These are phyloP conservation scores for Scleroderma bovista DNA, from an alignment of 768 basidiomycete genomes.

Conservation along the genomic window DNA sequence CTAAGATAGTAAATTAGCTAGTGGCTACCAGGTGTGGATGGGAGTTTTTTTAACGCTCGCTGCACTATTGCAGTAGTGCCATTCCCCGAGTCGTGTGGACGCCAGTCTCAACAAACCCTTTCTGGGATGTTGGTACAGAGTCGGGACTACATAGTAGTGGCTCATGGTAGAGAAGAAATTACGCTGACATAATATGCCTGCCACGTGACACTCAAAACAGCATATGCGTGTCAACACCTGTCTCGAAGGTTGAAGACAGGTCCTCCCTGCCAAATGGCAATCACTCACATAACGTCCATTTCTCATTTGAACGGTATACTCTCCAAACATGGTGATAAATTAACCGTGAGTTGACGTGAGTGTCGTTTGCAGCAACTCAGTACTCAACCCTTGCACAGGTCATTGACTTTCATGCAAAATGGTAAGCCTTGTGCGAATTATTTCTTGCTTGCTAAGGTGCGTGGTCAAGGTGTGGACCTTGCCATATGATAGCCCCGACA, in stretches of 20 bases:
- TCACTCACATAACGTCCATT: conserved; percentile 58
- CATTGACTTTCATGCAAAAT: conserved; percentile 83
- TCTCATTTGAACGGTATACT: conserved; percentile 58
- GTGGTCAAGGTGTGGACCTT: conserved; percentile 72
- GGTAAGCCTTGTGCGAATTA: conserved; percentile 37
- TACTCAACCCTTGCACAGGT: conserved; percentile 40
- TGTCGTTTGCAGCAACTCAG: background rate
- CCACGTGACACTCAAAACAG: background rate
- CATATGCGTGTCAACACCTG: background rate
- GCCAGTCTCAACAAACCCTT: no score
- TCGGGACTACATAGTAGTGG: no score
- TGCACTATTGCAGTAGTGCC: no score
- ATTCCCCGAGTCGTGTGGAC: no score
- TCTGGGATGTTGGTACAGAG: no score
- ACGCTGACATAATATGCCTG: no score
- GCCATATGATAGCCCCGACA: conserved; percentile 74
- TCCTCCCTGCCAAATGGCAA: conserved; percentile 37
- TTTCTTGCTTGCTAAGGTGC: conserved; percentile 7
- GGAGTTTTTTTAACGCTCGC: background rate
- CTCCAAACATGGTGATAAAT: conserved; percentile 52
- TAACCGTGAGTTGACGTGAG: conserved; percentile 43
- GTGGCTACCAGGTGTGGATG: no score
- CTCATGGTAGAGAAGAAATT: no score
- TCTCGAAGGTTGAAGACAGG: background rate
- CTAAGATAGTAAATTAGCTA: no score